A percentile compares a stretch with the other conserved stretches of the same genome.
phyloP scores from a whole-genome alignment of 352 stramenopile species.

The Phytophthora pluvialis region DNA sequence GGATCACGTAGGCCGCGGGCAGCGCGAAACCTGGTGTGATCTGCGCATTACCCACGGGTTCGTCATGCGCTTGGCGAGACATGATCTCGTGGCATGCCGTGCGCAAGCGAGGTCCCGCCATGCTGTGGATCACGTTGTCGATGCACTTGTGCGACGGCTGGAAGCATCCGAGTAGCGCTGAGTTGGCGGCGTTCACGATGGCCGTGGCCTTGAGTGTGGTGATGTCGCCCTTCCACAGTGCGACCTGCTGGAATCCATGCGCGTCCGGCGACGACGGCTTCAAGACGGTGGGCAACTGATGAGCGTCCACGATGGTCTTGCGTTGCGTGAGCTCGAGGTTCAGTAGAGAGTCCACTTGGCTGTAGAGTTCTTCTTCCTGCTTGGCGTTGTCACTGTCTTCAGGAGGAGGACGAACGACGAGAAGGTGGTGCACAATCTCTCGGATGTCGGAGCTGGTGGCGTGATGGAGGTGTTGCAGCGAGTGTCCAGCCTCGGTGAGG shows the following conservation, averaged over 20 bases:
- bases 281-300: slow-evolving; percentile 19
- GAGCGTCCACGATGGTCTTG: slow-evolving; percentile 30
- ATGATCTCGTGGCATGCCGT: slow-evolving; percentile 61
- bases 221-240: slow-evolving; percentile 76
- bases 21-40: slow-evolving; percentile 65
- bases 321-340: slow-evolving; percentile 34
- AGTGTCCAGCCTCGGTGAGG: slow-evolving; percentile 47
- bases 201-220: slow-evolving; percentile 61
- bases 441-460: slow-evolving; percentile 47
- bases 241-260: slow-evolving; percentile 40
- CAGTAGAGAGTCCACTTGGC: slow-evolving; percentile 34
- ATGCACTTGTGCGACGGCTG: slow-evolving; percentile 73
- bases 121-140: slow-evolving; percentile 79
- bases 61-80: slow-evolving; percentile 40
- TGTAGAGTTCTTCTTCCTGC: slow-evolving; percentile 50
- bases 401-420: slow-evolving; percentile 47
- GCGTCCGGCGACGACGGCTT: slow-evolving; percentile 6
- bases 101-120: slow-evolving; percentile 60
- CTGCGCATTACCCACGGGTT: slow-evolving; percentile 54
- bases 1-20: slow-evolving; percentile 57
- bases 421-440: slow-evolving; percentile 59
- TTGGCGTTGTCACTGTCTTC: slow-evolving; percentile 28
- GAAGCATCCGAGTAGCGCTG: slow-evolving; percentile 71
- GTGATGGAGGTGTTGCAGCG: slow-evolving; percentile 44
- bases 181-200: slow-evolving; percentile 78